Conservation (phyloP, 805 yeast genomes). For the Starmerella vitae region DNA sequence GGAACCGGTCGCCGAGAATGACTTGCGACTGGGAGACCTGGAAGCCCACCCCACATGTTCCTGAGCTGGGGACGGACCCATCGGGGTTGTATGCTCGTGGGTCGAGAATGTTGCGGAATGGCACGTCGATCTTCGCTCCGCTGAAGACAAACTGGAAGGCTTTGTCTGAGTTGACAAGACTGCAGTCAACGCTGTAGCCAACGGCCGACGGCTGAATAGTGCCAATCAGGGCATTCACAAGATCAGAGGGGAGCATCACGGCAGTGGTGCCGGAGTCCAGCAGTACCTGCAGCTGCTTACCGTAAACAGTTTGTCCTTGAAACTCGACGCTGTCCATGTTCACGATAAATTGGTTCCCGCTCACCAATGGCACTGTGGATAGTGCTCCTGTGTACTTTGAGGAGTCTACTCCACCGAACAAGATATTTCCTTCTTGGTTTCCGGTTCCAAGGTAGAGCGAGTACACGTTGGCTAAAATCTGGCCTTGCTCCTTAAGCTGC, state of each 20-base stretch:
- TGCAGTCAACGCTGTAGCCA: constrained; percentile 18
- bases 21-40: constrained; percentile 11
- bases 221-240: constrained; percentile 2
- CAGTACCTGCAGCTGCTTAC: constrained; percentile 30
- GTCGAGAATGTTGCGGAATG: constrained; percentile 6
- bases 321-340: constrained; percentile 2
- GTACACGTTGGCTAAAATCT: constrained; percentile 31
- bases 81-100: constrained; percentile 1
- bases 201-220: constrained; percentile 14
- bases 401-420: constrained; percentile 35
- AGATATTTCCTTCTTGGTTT: constrained; percentile 26
- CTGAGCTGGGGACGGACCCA: constrained; percentile 3
- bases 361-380: constrained; percentile 25
- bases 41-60: constrained; percentile 14
- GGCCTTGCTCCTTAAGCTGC: constrained; percentile 29
- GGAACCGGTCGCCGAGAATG: constrained; percentile 51
- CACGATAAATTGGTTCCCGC: constrained; percentile 2
- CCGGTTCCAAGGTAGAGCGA: constrained; percentile 34
- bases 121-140: constrained; percentile 12
- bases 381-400: constrained; percentile 31
- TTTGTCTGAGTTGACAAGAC: background rate
- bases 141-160: constrained; percentile 11
- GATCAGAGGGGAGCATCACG: constrained; percentile 30
- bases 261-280: constrained; percentile 42
- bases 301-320: constrained; percentile 3